These are phyloP conservation scores for Chlorella sp. DNA, from an alignment of 139 green algal species.

Conservation along the genomic window DNA sequence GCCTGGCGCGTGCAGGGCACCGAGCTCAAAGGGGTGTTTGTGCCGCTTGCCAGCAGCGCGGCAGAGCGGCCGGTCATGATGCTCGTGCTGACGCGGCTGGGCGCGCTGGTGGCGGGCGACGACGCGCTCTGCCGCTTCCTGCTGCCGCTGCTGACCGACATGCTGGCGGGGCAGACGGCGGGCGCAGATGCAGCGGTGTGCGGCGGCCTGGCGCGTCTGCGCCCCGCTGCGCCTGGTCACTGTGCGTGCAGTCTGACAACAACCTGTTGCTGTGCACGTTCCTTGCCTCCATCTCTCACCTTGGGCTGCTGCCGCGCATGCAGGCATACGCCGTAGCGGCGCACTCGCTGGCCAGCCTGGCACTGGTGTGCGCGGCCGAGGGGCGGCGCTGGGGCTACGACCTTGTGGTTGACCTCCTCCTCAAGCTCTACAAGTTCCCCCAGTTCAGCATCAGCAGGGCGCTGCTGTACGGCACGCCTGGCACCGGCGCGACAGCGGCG, in stretches of 20 bases:
- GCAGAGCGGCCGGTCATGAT: conserved; percentile 18
- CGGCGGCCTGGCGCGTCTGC: neutral
- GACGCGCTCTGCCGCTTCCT: conserved; percentile 24
- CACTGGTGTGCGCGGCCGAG: conserved; percentile 18
- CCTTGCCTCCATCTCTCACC: neutral
- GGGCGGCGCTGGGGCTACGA: conserved; percentile 48
- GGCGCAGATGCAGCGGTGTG: conserved; percentile 16
- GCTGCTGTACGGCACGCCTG: conserved; percentile 36
- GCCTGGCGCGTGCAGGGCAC: conserved; percentile 14
- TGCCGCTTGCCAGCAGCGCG: conserved; percentile 19
- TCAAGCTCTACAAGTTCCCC: conserved; percentile 62
- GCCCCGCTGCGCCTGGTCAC: too few relatives aligned
- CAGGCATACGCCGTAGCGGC: conserved; percentile 29
- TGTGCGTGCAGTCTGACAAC: too few relatives aligned
- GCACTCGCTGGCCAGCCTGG: conserved; percentile 30
- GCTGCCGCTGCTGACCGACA: conserved; percentile 37
- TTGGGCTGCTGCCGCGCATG: neutral
- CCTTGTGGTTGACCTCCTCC: conserved; percentile 49
- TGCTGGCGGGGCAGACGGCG: conserved; percentile 16
- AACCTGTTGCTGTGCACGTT: neutral
- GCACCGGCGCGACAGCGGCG: neutral
- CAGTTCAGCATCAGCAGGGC: conserved; percentile 26
- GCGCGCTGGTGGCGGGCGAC: conserved; percentile 21
- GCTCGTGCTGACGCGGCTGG: conserved; percentile 21
- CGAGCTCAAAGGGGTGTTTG: conserved; percentile 13